Base-by-base conservation (phyloP, 352 stramenopile species). In the Phytophthora fragariae region DNA sequence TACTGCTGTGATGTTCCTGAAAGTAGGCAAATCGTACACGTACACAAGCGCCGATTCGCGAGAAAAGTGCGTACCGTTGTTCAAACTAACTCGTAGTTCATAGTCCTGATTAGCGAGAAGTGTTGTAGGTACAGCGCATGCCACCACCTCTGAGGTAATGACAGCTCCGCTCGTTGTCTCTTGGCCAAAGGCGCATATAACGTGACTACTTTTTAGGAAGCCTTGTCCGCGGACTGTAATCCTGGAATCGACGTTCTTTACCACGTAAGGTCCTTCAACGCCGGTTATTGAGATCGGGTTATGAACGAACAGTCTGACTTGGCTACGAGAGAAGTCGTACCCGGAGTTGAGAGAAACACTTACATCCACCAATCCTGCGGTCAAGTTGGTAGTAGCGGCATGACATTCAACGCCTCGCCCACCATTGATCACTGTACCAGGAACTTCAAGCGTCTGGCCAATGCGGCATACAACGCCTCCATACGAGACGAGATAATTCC, bases 281-380 rank as follows among this genome's bases (percentile, higher is more conserved):
- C 29, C 24, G 8, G 17, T 17, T 29, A 87, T 41, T 56, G n/a
- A 19, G 19, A 84, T 52, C 1, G 62, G 66, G 1, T 61, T 41
- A 27, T 82, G 72, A 1, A 85, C 35, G 1, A 79, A 3, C 17
- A 85, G 46, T 2, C 39, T 59, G 1, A 47, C 14, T 29, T 37
- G 21, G 50, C 46, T 75, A 14, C 12, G 59, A 15, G 78, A 70
- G 41, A 79, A 87, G 53, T 87, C 77, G 37, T 71, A 55, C 4
- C 80, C 76, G 1, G 68, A 64, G 68, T 87, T 87, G 15, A 87
- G 50, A 33, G 80, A 85, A 44, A 85, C 33, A 39, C 64, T 59
- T 6, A 85, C 56, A n/a, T 68, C 61, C 7, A 75, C 19, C 6
- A 71, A 41, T 2, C 72, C 57, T 6, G 57, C 17, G 1, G 1